Conservation (phyloP, 805 yeast genomes). For the Saturnispora dispora region DNA sequence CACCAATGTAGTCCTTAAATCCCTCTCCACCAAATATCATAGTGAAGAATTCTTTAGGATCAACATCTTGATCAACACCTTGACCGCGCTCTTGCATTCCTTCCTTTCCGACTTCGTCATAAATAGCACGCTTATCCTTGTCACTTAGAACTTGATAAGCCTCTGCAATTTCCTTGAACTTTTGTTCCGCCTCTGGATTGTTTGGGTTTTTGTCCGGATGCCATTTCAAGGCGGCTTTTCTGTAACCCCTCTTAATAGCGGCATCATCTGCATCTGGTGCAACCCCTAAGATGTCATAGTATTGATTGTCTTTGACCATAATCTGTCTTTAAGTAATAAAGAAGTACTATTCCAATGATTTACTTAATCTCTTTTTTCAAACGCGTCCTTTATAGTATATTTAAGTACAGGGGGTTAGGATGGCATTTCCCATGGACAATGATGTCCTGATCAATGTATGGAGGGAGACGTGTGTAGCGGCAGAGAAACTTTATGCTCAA, state of each 20-base stretch:
- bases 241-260: slow-evolving; percentile 71
- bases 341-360: background rate
- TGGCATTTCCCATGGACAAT: slow-evolving; percentile 16
- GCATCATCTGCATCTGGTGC: slow-evolving; percentile 47
- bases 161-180: slow-evolving; percentile 53
- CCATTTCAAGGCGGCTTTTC: slow-evolving; percentile 63
- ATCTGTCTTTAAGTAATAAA: background rate
- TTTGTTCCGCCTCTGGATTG: slow-evolving; percentile 66
- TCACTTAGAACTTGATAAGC: slow-evolving; percentile 75
- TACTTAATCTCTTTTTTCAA: background rate
- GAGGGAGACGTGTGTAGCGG: background rate
- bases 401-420: background rate
- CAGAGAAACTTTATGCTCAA: background rate
- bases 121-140: slow-evolving; percentile 50
- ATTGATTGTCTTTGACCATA: slow-evolving; percentile 73
- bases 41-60: slow-evolving; percentile 62
- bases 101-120: slow-evolving; percentile 70
- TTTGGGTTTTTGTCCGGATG: slow-evolving; percentile 80
- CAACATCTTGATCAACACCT: slow-evolving; percentile 54
- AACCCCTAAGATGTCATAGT: slow-evolving; percentile 61
- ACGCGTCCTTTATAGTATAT: background rate
- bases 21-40: slow-evolving; percentile 86
- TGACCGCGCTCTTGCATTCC: slow-evolving; percentile 35
- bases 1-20: slow-evolving; percentile 81
- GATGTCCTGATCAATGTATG: slow-evolving; percentile 12